Base-by-base conservation (phyloP, 805 yeast genomes). In the Metschnikowia matae region DNA sequence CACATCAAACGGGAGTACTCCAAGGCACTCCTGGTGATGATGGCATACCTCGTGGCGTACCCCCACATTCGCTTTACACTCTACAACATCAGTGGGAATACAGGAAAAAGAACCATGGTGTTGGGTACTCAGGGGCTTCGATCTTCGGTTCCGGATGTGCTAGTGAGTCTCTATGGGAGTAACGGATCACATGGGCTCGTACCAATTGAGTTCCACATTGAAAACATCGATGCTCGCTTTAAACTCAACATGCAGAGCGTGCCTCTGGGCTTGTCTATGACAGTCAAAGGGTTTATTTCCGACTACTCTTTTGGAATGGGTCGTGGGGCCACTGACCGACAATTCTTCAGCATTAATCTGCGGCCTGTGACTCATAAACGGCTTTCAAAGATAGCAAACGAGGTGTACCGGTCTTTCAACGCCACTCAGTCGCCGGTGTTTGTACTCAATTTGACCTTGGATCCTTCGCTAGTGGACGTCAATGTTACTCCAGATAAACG, bases 401-500 rank as follows among this genome's bases (percentile, higher is more conserved):
- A 90, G 51, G 78, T 81, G 1, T 94, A 88, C 68, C 82, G 80
- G 54, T 73, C 75, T 35, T 89, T 78, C 65, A 91, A 90, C 56
- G 77, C 81, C 58, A 71, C 83, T 3, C 97, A 90, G 60, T 77
- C 63, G 47, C 98, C 98, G 0, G 79, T 82, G 10, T 73, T 87
- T 44, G 73, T 89, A 2, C 58, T 89, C 2, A 75, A 94, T 64
- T 56, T 94, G 18, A 59, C 61, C 13, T 62, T 89, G 5, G 75
- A 78, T 38, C 73, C 86, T 0, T 58, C 62, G 23, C 69, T 73
- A 36, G 53, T 85, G n/a, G 99, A 94, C 67, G 75, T 94, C 17
- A 94, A 94, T 65, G 87, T 94, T 1, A 84, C 96, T 0, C 98
- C 99, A 0, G 97, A 94, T 64, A 94, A 94, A 63, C 73, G 92